phyloP scores from a whole-genome alignment of 225 moss, liverwort and hornwort genomes.

The Sphagnum tenellum region DNA sequence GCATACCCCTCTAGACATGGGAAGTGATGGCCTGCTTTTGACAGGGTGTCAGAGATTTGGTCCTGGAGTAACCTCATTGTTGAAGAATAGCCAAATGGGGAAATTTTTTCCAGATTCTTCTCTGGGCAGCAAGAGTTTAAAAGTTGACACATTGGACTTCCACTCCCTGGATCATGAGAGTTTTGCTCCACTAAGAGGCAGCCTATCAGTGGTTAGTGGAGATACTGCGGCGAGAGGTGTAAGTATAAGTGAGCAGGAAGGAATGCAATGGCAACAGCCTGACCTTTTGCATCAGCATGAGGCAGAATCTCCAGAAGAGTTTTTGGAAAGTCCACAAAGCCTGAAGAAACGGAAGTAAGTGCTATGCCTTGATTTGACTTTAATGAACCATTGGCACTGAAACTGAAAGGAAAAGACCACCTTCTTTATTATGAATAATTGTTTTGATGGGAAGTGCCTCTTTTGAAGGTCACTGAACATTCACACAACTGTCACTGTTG shows the following conservation, averaged over 20 bases:
- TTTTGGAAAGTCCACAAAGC: constrained; percentile 65
- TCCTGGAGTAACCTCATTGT: constrained; percentile 34
- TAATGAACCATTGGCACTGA: too few relatives aligned
- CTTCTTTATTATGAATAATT: too few relatives aligned
- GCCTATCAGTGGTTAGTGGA: constrained; percentile 16
- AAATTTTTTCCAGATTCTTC: constrained; percentile 11
- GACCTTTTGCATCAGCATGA: constrained; percentile 40
- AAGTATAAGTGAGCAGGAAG: constrained; percentile 43
- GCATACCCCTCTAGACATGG: constrained; percentile 9
- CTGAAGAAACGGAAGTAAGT: constrained; percentile 54
- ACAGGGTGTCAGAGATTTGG: constrained; percentile 25
- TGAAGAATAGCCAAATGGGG: constrained; percentile 38
- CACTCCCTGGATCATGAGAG: constrained; percentile 28
- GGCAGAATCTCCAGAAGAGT: constrained; percentile 49
- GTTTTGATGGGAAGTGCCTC: too few relatives aligned
- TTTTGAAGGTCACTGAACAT: too few relatives aligned
- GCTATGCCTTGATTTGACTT: not conserved
- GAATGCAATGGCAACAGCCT: constrained; percentile 29
- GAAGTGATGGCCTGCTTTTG: constrained; percentile 25
- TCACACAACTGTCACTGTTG: too few relatives aligned
- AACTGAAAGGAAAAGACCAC: too few relatives aligned
- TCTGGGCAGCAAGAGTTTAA: constrained; percentile 15
- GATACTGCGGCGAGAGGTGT: constrained; percentile 12
- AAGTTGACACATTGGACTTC: constrained; percentile 25
- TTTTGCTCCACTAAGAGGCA: constrained; percentile 21